Base-by-base conservation (phyloP, 371 early-diverging fungal species). In the Dichotomocladium elegans region DNA sequence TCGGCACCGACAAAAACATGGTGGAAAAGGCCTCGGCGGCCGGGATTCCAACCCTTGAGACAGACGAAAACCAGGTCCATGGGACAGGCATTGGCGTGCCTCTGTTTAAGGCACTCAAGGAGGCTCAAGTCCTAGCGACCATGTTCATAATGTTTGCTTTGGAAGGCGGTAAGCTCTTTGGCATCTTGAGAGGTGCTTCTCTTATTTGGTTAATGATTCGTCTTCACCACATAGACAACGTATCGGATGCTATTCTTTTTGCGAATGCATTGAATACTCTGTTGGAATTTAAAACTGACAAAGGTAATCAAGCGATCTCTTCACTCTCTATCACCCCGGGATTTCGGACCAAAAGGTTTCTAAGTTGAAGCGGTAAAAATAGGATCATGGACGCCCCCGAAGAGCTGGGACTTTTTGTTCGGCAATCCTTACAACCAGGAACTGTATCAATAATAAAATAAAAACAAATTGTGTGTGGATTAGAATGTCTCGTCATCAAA, bases 381-480 rank as follows among this genome's bases (percentile, higher is more conserved):
- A 45, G n/a, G 47, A 7, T 49, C 68, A 27, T 88, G 87, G 87
- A 73, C 66, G 21, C 79, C 82, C 17, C 89, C 89, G 10, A 68
- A 70, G 58, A 86, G 87, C 64, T 88, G 89, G 89, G 69, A 87
- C 51, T 74, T 67, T 63, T 61, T 84, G 55, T 77, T 79, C 56
- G 77, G 77, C 21, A 63, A 68, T 26, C 71, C 77, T 22, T 70
- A 55, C 30, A 70, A 72, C 61, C 54, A 63, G 33, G 73, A 68
- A 37, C 24, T 70, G 22, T 70, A 70, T 55, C 70, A 70, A 42
- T 70, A 66, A 63, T 42, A 21, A 7, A 53, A 22, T 30, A 30
- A 26, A 6, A 30, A 30, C 4, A 6, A 17, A 1, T 5, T 7
- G 26, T 9, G 30, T 33, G 27, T 37, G 35, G 14, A 24, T 72